These are phyloP conservation scores for Mycothermus thermophilus DNA, from an alignment of 495 filamentous ascomycete species.

Conservation along the genomic window DNA sequence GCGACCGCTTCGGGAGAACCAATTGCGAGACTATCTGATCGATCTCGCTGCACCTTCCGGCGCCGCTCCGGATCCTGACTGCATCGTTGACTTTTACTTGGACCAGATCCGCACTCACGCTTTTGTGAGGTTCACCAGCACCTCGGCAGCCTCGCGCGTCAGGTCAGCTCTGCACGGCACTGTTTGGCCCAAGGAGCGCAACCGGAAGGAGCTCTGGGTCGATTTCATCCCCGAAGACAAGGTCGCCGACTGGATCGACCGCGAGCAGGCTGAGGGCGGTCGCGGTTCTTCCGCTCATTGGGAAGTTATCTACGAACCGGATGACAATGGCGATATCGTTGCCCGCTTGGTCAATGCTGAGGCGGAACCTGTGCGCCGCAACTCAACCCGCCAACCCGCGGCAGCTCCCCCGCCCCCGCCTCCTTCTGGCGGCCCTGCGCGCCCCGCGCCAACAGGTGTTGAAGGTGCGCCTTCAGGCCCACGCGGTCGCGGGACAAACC, in stretches of 20 bases:
- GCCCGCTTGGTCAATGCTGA: slow-evolving; percentile 36
- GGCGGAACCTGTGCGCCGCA: slow-evolving; percentile 6
- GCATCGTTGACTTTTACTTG: slow-evolving; percentile 58
- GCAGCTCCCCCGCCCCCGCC: slow-evolving; percentile 14
- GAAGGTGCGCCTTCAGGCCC: slow-evolving; percentile 32
- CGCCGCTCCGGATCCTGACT: slow-evolving; percentile 31
- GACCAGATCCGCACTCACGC: slow-evolving; percentile 82
- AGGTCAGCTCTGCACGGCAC: slow-evolving; percentile 61
- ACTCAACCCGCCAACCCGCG: slow-evolving; percentile 4
- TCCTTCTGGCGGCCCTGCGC: no score
- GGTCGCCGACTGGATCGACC: slow-evolving; percentile 58
- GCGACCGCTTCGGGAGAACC: slow-evolving; percentile 58
- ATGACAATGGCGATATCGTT: slow-evolving; percentile 39
- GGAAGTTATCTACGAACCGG: slow-evolving; percentile 40
- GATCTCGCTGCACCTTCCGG: slow-evolving; percentile 49
- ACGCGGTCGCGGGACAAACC: slow-evolving; percentile 12
- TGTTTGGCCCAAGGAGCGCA: slow-evolving; percentile 77
- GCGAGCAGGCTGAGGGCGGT: slow-evolving; percentile 42
- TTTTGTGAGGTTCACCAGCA: slow-evolving; percentile 54
- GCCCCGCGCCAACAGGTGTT: no score
- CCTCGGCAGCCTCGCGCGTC: slow-evolving; percentile 62
- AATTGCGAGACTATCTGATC: slow-evolving; percentile 52
- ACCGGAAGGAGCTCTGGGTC: slow-evolving; percentile 71
- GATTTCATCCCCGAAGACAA: slow-evolving; percentile 78
- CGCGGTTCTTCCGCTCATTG: slow-evolving; percentile 37